phyloP scores from a whole-genome alignment of 768 basidiomycete genomes.

The Mycena capillaripes region DNA sequence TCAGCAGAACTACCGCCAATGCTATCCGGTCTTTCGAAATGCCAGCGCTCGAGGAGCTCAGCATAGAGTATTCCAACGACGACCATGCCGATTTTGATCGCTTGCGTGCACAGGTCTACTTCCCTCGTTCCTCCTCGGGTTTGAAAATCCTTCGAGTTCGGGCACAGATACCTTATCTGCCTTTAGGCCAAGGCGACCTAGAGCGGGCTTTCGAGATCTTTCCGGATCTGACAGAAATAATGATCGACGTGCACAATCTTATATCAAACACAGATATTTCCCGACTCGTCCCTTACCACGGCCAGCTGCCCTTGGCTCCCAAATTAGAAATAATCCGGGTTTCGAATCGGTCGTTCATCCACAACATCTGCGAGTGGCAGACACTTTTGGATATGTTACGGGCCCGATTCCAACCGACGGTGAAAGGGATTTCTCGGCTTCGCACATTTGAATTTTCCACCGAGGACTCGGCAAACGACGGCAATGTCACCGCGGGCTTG shows the following conservation, averaged over 20 bases:
- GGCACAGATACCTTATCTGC: not conserved
- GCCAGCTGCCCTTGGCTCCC: not conserved
- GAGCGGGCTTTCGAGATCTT: constrained; percentile 4
- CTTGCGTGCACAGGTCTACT: too few relatives aligned
- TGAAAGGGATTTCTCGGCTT: not conserved
- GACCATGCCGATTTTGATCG: not conserved
- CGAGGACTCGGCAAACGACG: not conserved
- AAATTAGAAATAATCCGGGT: constrained; percentile 36
- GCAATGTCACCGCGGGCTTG: not conserved
- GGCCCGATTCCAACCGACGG: constrained; percentile 5
- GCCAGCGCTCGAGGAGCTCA: constrained; percentile 15
- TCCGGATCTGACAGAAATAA: constrained; percentile 18
- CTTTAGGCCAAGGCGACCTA: not conserved
- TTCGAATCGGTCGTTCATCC: constrained; percentile 3
- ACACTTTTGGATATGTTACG: constrained; percentile 7
- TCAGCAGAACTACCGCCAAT: too few relatives aligned
- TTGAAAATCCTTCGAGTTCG: constrained; percentile 11
- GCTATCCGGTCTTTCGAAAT: not conserved
- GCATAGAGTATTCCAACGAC: not conserved
- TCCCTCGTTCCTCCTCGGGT: not conserved
- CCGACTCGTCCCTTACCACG: not conserved
- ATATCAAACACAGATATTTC: not conserved
- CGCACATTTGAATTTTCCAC: not conserved
- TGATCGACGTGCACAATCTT: not conserved
- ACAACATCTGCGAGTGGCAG: constrained; percentile 5